These are phyloP conservation scores for Thraustochytrium aureum DNA, from an alignment of 352 stramenopile species.

Conservation along the genomic window DNA sequence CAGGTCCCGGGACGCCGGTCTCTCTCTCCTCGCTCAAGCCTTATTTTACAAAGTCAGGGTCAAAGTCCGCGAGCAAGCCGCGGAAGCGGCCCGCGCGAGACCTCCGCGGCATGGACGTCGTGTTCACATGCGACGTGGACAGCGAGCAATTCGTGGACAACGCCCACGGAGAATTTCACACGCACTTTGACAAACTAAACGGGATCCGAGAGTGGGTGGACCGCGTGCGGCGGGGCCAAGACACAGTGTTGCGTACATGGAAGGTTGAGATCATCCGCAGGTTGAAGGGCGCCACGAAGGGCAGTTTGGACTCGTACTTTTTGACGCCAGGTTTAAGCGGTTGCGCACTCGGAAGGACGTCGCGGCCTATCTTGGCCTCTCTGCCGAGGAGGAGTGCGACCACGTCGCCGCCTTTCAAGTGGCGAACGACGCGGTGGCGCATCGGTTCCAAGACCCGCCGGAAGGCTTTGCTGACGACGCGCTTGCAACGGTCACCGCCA, in stretches of 20 bases:
- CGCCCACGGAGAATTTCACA: slow-evolving; percentile 1
- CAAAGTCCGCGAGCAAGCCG: too few species aligned
- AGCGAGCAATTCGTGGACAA: slow-evolving; percentile 1
- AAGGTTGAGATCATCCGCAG: slow-evolving; percentile 37
- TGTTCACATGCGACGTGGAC: slow-evolving; percentile 2
- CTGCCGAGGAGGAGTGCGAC: slow-evolving; percentile 27
- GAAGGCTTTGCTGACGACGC: background rate
- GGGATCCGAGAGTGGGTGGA: slow-evolving; percentile 1
- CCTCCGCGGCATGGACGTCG: slow-evolving; percentile 8
- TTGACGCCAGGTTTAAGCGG: slow-evolving; percentile 40
- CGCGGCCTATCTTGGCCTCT: slow-evolving; percentile 28
- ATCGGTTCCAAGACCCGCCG: background rate
- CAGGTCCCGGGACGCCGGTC: background rate
- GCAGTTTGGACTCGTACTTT: slow-evolving; percentile 42
- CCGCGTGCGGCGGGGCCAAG: background rate
- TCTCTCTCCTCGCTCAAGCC: background rate
- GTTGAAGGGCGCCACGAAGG: background rate
- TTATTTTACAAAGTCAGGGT: too few species aligned
- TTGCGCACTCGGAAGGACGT: slow-evolving; percentile 32
- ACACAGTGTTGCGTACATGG: background rate
- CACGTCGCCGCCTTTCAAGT: slow-evolving; percentile 15
- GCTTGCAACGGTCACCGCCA: too few species aligned
- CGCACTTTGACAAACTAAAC: slow-evolving; percentile 33
- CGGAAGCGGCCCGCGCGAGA: slow-evolving; percentile 16
- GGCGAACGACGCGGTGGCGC: background rate